Evolutionary conservation across 2,329 filamentous ascomycete genomes (phyloP).

Genomic region (Talaromyces sp.): DNA sequence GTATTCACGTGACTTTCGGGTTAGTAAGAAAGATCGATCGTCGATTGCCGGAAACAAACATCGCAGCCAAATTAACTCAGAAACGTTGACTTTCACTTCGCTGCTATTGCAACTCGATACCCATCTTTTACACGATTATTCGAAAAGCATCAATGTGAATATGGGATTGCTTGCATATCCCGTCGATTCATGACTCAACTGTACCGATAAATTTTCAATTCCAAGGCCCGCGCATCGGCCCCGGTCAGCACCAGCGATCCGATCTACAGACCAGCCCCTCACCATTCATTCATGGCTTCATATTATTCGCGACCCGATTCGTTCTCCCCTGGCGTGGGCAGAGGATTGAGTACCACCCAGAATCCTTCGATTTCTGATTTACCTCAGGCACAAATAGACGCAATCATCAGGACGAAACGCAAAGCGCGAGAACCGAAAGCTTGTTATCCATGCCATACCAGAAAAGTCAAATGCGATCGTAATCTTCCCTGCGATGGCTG

Average conservation of each 20-base stretch:
- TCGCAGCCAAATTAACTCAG: background rate
- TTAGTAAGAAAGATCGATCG: background rate
- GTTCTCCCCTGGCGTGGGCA: slow-evolving; percentile 14
- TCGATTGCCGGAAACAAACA: background rate
- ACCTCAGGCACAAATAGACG: slow-evolving; percentile 37
- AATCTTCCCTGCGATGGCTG: slow-evolving; percentile 49
- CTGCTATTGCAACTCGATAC: slow-evolving; percentile 19
- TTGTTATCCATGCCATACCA: slow-evolving; percentile 46
- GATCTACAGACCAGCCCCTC: background rate
- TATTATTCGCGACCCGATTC: slow-evolving; percentile 13
- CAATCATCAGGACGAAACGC: slow-evolving; percentile 38
- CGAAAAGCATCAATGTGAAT: background rate
- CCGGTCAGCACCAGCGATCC: background rate
- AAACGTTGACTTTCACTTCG: background rate
- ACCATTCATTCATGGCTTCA: slow-evolving; percentile 12
- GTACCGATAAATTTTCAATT: background rate
- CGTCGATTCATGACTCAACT: background rate
- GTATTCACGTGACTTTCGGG: background rate
- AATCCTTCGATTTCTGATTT: slow-evolving; percentile 28
- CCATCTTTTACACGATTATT: background rate
- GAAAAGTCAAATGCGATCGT: slow-evolving; percentile 50
- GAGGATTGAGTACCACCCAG: slow-evolving; percentile 8
- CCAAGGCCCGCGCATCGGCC: background rate
- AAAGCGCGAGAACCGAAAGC: slow-evolving; percentile 47
- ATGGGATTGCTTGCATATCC: background rate